Base-by-base conservation (phyloP, 768 basidiomycete species). In the Auriscalpium microsporum region DNA sequence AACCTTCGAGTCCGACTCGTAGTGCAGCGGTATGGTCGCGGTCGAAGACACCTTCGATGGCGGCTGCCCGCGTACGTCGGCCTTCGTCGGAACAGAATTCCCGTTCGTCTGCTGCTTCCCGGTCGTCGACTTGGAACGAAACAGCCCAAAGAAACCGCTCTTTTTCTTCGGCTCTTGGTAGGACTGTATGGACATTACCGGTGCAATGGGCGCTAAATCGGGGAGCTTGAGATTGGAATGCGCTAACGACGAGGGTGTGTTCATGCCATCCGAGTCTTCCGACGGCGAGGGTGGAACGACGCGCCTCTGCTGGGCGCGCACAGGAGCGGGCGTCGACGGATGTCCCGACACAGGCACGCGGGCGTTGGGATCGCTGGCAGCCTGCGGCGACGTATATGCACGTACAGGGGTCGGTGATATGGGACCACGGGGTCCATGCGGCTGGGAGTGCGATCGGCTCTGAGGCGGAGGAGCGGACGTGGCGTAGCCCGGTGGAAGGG, bases 121-220 rank as follows among this genome's bases (percentile, higher is more conserved):
- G 33, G 58, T 50, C 42, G 59, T 52, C 10, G 58, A 57, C 42
- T n/a, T 60, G 17, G 58, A 60, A 37, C 61, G 61, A 40, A 62
- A 62, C 23, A 62, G n/a, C 17, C 59, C 59, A 23, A 62, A 62
- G 47, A 62, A 62, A 47, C 60, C 53, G 34, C 21, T 10, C 50
- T 50, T 57, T 48, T 62, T 62, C 61, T 62, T 62, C 10, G 58
- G 55, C 45, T 60, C 61, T 55, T 54, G 60, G 33, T 42, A 52
- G 19, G 61, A 62, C 35, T 62, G 61, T 21, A 53, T 9, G 10
- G 59, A 60, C 44, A 56, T 47, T 19, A 56, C 55, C 11, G 58
- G 61, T 17, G 38, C 53, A 19, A 57, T 19, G 17, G 55, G 56
- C 34, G 56, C 52, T 38, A 56, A 59, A 28, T 54, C 36, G 10